A percentile compares a stretch with the other conserved stretches of the same genome.
Conservation (phyloP, 352 stramenopile genomes). For the Albugo laibachii region DNA sequence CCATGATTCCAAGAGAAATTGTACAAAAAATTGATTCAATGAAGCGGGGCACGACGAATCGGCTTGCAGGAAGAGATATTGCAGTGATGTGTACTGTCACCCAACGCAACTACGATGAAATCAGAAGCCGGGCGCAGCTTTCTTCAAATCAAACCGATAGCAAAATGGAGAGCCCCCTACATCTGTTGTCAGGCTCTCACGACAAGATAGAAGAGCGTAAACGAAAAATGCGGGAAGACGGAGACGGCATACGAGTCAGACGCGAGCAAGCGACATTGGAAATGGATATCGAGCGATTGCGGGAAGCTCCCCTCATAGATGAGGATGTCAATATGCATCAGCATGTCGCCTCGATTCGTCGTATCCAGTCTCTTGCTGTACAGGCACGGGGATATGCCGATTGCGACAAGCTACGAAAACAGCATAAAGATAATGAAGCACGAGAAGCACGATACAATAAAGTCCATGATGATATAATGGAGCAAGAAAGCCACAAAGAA, state of each 20-base stretch:
- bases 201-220: slow-evolving; percentile 49
- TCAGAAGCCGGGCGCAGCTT: too few species aligned
- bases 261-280: slow-evolving; percentile 53
- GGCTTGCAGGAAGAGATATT: too few species aligned
- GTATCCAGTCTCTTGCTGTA: slow-evolving; percentile 42
- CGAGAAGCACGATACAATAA: slow-evolving; percentile 35
- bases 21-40: too few species aligned
- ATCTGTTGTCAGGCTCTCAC: slow-evolving; percentile 18
- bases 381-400: slow-evolving; percentile 37
- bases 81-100: too few species aligned
- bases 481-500: slow-evolving; percentile 33
- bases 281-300: slow-evolving; percentile 43
- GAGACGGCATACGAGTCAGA: slow-evolving; percentile 32
- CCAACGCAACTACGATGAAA: too few species aligned
- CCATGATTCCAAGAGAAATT: too few species aligned
- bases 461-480: slow-evolving; percentile 58
- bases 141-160: background rate
- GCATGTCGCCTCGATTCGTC: slow-evolving; percentile 37
- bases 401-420: slow-evolving; percentile 30
- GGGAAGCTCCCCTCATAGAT: slow-evolving; percentile 34
- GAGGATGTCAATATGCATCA: slow-evolving; percentile 37
- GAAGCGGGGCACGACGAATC: too few species aligned
- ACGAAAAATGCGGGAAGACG: slow-evolving; percentile 56
- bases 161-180: slow-evolving; percentile 23
- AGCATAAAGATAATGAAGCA: slow-evolving; percentile 19